Base-by-base conservation (phyloP, 1,284 basidiomycete species). In the Moesziomyces sp. region DNA sequence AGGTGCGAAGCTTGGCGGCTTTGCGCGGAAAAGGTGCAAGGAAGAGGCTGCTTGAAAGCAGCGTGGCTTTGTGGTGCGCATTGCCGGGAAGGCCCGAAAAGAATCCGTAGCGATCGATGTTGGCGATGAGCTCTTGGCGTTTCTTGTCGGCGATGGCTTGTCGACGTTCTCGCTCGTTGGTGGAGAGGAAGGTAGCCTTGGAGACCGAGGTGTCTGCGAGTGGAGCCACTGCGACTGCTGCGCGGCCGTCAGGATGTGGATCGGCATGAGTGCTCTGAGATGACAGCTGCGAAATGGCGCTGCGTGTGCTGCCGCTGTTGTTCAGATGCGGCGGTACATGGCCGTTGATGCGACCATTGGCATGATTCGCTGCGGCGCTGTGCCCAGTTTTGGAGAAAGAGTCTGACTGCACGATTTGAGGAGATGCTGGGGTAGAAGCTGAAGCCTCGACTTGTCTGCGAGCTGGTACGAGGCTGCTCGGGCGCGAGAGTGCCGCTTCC, bases 91-190 rank as follows among this genome's bases (percentile, higher is more conserved):
- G 52, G 5, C 58, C 56, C 0, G 62, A 58, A 40, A 78, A 78
- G 63, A 78, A 78, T 21, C 76, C 76, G 35, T 75, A 75, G 21
- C 78, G 62, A 38, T 80, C 79, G 19, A 77, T 48, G 28, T 75
- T 73, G 46, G 63, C 53, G 19, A 79, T 53, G 9, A 73, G 53
- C 52, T 76, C 66, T 11, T 63, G 55, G 3, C 70, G 59, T 58
- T 64, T 62, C 54, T 65, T 59, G 10, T 77, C 77, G 1, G 67
- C 59, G 5, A 62, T 42, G 38, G 63, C 62, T 30, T 75, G 70
- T 13, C 64, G 63, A 6, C 62, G 70, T 24, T 43, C 35, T 9
- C 66, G 44, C 44, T 76, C 74, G 28, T 69, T 48, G 18, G 60
- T 66, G 0, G 74, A 74, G 33, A 76, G 67, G 21, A 57, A 62